These are phyloP conservation scores for Chiua virens DNA, from an alignment of 768 basidiomycete species.

Conservation along the genomic window DNA sequence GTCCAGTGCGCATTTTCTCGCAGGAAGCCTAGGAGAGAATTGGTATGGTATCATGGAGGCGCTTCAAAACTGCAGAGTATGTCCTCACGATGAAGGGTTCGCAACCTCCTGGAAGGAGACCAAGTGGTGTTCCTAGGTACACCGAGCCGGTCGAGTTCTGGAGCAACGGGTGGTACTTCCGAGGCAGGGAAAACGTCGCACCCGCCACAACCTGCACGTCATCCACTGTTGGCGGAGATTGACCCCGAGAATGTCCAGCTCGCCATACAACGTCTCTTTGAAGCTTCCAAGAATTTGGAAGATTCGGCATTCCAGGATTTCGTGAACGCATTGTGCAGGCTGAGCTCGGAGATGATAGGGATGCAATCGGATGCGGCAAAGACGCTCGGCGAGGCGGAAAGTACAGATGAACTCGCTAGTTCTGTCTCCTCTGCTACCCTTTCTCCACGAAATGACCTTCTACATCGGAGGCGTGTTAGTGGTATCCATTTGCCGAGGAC, in stretches of 20 bases:
- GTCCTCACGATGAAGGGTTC: constrained; percentile 69
- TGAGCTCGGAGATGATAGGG: constrained; percentile 92
- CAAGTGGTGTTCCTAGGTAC: constrained; percentile 37
- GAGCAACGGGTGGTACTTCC: constrained; percentile 14
- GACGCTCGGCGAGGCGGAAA: constrained; percentile 29
- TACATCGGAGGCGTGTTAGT: constrained; percentile 73
- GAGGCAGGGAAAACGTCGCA: constrained; percentile 21
- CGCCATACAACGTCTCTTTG: constrained; percentile 83
- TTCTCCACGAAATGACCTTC: constrained; percentile 42
- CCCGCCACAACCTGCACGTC: constrained; percentile 35
- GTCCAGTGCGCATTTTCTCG: constrained; percentile 73
- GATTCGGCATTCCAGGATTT: constrained; percentile 83
- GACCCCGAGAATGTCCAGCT: constrained; percentile 73
- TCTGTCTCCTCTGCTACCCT: constrained; percentile 35
- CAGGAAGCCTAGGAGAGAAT: constrained; percentile 82
- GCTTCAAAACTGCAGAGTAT: constrained; percentile 92
- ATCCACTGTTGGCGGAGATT: constrained; percentile 68
- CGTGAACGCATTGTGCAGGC: constrained; percentile 69
- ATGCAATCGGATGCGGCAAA: constrained; percentile 59
- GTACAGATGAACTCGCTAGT: constrained; percentile 35
- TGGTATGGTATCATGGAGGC: constrained; percentile 93
- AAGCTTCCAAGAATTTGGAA: constrained; percentile 80
- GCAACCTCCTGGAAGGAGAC: constrained; percentile 31
- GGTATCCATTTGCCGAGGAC: constrained; percentile 85
- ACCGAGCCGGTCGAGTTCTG: constrained; percentile 41